These are phyloP conservation scores for Boletales sp. DNA, from an alignment of 768 basidiomycete species.

Conservation along the genomic window DNA sequence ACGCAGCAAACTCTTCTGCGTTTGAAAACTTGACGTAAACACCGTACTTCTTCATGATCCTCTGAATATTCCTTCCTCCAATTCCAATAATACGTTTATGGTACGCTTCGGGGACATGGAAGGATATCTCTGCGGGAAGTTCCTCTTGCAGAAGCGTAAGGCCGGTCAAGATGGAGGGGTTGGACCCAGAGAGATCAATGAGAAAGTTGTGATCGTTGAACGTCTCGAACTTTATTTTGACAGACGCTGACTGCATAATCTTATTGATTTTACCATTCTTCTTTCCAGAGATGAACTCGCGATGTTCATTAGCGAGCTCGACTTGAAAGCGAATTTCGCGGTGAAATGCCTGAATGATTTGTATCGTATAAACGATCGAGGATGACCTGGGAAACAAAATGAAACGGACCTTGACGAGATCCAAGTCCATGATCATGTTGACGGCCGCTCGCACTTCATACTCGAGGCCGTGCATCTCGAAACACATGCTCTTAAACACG, in stretches of 20 bases:
- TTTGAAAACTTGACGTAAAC: constrained; percentile 99
- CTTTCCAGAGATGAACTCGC: constrained; percentile 98
- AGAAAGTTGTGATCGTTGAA: constrained; percentile 96
- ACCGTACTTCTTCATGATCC: constrained; percentile 99
- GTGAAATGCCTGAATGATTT: constrained; percentile 68
- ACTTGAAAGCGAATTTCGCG: constrained; percentile 98
- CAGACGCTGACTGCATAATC: constrained; percentile 96
- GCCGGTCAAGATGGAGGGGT: constrained; percentile 82
- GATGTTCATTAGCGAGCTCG: constrained; percentile 94
- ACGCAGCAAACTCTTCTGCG: constrained; percentile 91
- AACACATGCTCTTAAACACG: constrained; percentile 96
- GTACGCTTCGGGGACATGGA: constrained; percentile 97
- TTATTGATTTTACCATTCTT: constrained; percentile 99
- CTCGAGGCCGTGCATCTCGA: constrained; percentile 94
- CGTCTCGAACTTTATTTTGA: constrained; percentile 99
- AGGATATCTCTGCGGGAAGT: constrained; percentile 96
- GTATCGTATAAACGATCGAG: neutral
- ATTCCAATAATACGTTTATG: constrained; percentile 99
- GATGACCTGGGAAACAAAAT: neutral
- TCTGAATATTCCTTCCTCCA: constrained; percentile 94
- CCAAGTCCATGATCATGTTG: constrained; percentile 82
- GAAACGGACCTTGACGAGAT: constrained; percentile 76
- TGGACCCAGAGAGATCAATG: constrained; percentile 85
- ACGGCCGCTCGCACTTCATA: constrained; percentile 86
- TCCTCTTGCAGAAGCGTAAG: constrained; percentile 92